Conservation (phyloP, 305 asterid genomes). For the Solanum hybrid region DNA sequence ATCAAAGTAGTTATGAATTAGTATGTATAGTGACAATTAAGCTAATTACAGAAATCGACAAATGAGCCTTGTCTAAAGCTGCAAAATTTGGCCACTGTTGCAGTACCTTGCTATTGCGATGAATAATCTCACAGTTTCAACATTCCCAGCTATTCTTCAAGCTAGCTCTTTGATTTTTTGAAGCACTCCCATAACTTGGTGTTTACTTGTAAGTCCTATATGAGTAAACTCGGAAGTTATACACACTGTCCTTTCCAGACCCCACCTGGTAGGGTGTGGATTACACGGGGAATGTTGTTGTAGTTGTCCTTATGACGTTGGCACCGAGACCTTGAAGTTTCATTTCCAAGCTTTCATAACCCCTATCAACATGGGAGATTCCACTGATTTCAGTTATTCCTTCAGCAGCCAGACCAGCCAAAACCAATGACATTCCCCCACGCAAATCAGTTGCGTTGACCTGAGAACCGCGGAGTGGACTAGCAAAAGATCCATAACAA, state of each 20-base stretch:
- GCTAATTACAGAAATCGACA: not conserved
- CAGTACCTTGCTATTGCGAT: not conserved
- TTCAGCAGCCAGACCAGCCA: slow-evolving; percentile 38
- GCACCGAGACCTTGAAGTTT: slow-evolving; percentile 36
- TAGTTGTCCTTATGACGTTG: not conserved
- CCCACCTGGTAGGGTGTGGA: not conserved
- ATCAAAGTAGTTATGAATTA: not conserved
- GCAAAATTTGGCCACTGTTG: not conserved
- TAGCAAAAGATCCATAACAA: not conserved
- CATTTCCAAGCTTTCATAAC: slow-evolving; percentile 32
- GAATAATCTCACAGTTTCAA: not conserved
- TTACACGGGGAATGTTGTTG: not conserved
- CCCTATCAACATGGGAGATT: slow-evolving; percentile 17
- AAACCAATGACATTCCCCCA: slow-evolving; percentile 31
- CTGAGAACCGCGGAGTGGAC: slow-evolving; percentile 16
- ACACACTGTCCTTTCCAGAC: not conserved
- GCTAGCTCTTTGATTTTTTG: not conserved
- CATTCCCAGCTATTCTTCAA: not conserved
- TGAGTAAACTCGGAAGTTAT: not conserved
- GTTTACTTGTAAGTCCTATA: not conserved
- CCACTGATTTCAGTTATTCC: slow-evolving; percentile 25
- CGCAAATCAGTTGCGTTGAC: slow-evolving; percentile 30
- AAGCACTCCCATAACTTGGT: not conserved
- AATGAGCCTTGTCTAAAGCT: not conserved
- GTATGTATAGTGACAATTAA: not conserved